A percentile compares a stretch with the other conserved stretches of the same genome.
Conservation (phyloP, 169 alveolate genomes). For the Plasmodium malariae region DNA sequence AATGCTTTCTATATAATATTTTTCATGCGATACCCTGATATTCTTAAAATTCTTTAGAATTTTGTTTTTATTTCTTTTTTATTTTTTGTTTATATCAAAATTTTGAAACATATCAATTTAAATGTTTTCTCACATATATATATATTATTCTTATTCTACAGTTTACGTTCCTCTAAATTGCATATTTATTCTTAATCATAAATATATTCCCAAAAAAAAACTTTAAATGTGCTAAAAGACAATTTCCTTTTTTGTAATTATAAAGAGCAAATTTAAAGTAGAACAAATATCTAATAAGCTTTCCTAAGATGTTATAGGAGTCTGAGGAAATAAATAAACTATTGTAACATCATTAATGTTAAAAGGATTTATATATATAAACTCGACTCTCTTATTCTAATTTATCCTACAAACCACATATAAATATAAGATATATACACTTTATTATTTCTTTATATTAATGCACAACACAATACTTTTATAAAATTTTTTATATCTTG, state of each 20-base stretch:
- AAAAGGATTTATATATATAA: background rate
- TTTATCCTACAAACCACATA: no score
- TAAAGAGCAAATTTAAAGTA: no score
- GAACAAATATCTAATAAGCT: no score
- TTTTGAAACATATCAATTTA: constrained; percentile 8
- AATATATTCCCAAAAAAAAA: background rate
- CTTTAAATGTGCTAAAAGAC: background rate
- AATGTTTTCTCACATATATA: constrained; percentile 20
- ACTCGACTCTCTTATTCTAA: background rate
- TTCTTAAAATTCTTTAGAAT: constrained; percentile 23
- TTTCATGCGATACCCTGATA: background rate
- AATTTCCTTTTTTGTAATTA: constrained; percentile 1
- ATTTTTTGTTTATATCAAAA: constrained; percentile 10
- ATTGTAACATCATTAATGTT: background rate
- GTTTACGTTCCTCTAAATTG: background rate
- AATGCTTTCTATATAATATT: background rate
- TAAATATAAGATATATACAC: no score
- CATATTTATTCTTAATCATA: background rate
- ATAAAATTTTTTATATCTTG: no score
- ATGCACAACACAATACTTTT: no score
- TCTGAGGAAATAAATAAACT: background rate
- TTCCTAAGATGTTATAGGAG: no score
- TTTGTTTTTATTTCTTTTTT: constrained; percentile 2
- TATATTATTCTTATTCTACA: constrained; percentile 7
- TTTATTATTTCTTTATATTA: no score